Evolutionary conservation across 371 early-diverging fungal genomes (phyloP).

Genomic region (Lichtheimia corymbifera): DNA sequence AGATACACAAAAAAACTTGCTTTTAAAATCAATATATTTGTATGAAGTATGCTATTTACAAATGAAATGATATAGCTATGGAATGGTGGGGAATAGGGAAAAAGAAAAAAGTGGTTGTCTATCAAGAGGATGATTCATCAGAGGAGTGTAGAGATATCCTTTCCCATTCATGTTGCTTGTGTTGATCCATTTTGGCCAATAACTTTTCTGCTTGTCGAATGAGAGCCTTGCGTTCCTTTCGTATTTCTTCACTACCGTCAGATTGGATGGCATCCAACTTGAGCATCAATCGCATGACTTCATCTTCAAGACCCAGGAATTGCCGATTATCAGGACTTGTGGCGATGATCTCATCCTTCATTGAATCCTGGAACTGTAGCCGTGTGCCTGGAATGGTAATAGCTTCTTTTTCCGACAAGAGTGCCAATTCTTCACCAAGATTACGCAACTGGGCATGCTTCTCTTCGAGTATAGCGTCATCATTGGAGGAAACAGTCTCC

Average conservation of each 20-base stretch:
- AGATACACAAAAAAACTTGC: too few species aligned
- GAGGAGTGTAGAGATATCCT: slow-evolving; percentile 13
- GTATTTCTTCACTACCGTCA: slow-evolving; percentile 36
- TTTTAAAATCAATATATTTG: too few species aligned
- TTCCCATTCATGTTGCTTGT: slow-evolving; percentile 50
- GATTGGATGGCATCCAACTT: slow-evolving; percentile 42
- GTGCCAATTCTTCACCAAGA: slow-evolving; percentile 7
- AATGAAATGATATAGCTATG: too few species aligned
- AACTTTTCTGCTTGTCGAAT: slow-evolving; percentile 36
- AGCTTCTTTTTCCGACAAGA: slow-evolving; percentile 2
- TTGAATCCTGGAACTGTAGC: slow-evolving; percentile 1
- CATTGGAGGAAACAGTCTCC: too few species aligned
- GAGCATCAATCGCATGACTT: slow-evolving; percentile 28
- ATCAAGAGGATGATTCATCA: neutral
- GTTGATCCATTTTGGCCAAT: slow-evolving; percentile 35
- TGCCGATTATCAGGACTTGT: slow-evolving; percentile 20
- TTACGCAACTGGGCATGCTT: slow-evolving; percentile 5
- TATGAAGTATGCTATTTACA: too few species aligned
- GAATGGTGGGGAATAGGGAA: too few species aligned
- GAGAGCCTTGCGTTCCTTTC: slow-evolving; percentile 34
- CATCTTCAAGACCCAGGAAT: slow-evolving; percentile 25
- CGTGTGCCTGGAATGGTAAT: neutral
- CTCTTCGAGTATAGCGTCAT: neutral
- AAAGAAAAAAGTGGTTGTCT: too few species aligned
- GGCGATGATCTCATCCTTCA: slow-evolving; percentile 6